Conservation (phyloP, 345 rosid species). For the Capsella bursapastoris region DNA sequence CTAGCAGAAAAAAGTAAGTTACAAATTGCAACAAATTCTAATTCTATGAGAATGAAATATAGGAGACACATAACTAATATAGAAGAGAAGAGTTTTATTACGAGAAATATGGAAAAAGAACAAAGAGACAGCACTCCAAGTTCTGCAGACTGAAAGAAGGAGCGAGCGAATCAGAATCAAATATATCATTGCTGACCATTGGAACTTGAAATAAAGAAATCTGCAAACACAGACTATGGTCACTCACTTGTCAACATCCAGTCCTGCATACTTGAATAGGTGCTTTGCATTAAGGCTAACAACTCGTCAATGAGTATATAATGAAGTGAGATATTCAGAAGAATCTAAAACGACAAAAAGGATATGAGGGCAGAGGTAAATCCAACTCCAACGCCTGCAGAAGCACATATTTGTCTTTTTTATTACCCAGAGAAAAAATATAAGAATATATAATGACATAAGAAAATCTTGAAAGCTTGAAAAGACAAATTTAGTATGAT, state of each 20-base stretch:
- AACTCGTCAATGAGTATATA: conserved; percentile 32
- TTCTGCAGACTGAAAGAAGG: conserved; percentile 81
- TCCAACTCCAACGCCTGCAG: conserved; percentile 97
- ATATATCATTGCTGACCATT: conserved; percentile 25
- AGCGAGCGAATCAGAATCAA: conserved; percentile 16
- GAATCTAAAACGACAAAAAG: conserved; percentile 48
- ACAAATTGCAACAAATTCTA: background rate
- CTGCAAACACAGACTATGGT: conserved; percentile 14
- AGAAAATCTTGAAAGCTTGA: conserved; percentile 25
- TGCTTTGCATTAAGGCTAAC: conserved; percentile 77
- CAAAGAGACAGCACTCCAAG: conserved; percentile 97
- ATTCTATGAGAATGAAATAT: conserved; percentile 12
- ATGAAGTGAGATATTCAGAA: conserved; percentile 11
- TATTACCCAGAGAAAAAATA: conserved; percentile 26
- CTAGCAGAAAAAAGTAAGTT: conserved; percentile 48
- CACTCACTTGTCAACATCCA: conserved; percentile 98
- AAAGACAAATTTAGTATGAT: conserved; percentile 3
- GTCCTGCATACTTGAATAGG: conserved; percentile 98
- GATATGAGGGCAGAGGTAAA: conserved; percentile 97
- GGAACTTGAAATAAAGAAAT: conserved; percentile 18
- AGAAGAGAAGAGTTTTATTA: conserved; percentile 40
- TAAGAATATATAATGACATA: conserved; percentile 17
- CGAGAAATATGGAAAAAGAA: conserved; percentile 97
- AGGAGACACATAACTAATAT: conserved; percentile 11
- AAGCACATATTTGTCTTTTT: conserved; percentile 36